A percentile compares a stretch with the other conserved stretches of the same genome.
These are phyloP conservation scores for Botryotinia calthae DNA, from an alignment of 2,329 filamentous ascomycete species.

Conservation along the genomic window DNA sequence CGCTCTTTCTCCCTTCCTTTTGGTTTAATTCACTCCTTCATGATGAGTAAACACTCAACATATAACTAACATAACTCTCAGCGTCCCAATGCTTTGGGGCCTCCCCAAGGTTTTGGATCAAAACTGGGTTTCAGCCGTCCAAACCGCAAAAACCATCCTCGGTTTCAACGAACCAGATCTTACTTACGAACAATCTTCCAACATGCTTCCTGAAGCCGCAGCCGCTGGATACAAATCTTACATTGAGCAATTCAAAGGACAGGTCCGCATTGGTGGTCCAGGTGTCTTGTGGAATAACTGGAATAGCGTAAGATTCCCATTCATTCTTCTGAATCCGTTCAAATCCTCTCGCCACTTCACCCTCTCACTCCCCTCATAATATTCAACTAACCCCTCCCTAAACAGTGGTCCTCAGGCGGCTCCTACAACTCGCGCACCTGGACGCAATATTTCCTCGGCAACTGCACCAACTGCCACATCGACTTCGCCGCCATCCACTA, in stretches of 20 bases:
- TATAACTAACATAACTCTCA: conserved; percentile 5
- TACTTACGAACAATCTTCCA: conserved; percentile 48
- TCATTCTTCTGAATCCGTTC: too few relatives aligned
- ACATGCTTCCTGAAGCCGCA: conserved; percentile 42
- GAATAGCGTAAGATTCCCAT: conserved; percentile 8
- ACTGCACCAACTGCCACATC: conserved; percentile 44
- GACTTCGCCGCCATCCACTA: conserved; percentile 48
- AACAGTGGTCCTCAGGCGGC: conserved; percentile 34
- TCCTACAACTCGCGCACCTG: conserved; percentile 42
- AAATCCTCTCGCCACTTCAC: background rate
- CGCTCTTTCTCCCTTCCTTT: background rate
- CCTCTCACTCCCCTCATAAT: too few relatives aligned
- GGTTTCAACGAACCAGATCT: conserved; percentile 71
- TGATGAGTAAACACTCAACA: background rate
- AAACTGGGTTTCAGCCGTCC: conserved; percentile 51
- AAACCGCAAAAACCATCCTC: conserved; percentile 55
- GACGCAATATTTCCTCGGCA: conserved; percentile 43
- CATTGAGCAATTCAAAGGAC: conserved; percentile 44
- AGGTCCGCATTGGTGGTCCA: conserved; percentile 44
- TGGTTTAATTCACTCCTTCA: background rate
- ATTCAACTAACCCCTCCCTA: conserved; percentile 33
- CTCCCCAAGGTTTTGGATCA: conserved; percentile 44
- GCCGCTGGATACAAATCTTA: conserved; percentile 41
- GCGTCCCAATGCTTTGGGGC: conserved; percentile 65
- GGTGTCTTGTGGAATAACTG: conserved; percentile 41